Base-by-base conservation (phyloP, 306 rosid species). In the Benincasa hispida region DNA sequence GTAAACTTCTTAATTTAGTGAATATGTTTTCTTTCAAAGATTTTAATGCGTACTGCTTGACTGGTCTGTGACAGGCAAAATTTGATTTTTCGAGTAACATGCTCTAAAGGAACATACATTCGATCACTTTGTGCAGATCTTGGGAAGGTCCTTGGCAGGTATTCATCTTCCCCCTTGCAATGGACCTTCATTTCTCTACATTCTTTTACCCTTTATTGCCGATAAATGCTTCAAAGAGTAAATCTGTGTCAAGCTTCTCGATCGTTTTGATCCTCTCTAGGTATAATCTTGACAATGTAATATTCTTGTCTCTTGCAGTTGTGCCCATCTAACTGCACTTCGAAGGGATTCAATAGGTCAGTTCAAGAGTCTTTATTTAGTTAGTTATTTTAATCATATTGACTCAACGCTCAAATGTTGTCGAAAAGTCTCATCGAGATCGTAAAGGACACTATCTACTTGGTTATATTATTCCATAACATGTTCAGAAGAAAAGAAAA, bases 141-240 rank as follows among this genome's bases (percentile, higher is more conserved):
- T 30, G 98, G 97, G 78, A 93, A 93, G 83, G 89, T 87, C 79
- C 94, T 93, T 53, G 97, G 97, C 87, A 93, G 98, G 98, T 93
- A 81, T 81, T 77, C 21, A 10, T 35, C 42, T n/a, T 66, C 17
- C 28, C 50, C 50, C 2, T 10, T 67, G 11, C 32, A 12, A 67
- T 67, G 2, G n/a, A 11, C 15, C 53, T 67, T 39, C 30, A 39
- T 39, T 63, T 4, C 53, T 67, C 4, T 63, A 7, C 13, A 5
- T 62, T 32, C 69, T 32, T 17, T 3, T 8, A 15, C 14, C 67
- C 18, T 7, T 61, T 17, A 30, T 61, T 65, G 19, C 21, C 41
- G 2, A 21, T 28, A 66, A 35, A 66, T 37, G 73, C 73, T 37
- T 11, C 4, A 66, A n/a, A 37, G 50, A 66, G 51, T 9, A 68